Percentiles rank a stretch among this genome's conserved stretches.
These are phyloP conservation scores for Polytrichum commune DNA, from an alignment of 225 moss, liverwort and hornwort species.

Conservation along the genomic window DNA sequence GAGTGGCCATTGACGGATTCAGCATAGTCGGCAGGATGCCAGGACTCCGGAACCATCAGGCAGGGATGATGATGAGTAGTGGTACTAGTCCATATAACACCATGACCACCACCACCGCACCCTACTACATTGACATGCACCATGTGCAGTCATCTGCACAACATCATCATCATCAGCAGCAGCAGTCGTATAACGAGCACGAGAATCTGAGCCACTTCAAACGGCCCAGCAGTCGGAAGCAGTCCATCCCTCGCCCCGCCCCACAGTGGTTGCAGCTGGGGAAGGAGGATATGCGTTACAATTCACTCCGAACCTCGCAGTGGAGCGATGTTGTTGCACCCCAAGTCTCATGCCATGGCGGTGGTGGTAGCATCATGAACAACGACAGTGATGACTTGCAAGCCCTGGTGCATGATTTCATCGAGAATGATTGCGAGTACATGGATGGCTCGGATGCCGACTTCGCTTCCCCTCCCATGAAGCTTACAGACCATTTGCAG, in stretches of 20 bases:
- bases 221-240: slow-evolving; percentile 2
- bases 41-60: slow-evolving; percentile 23
- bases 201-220: background rate
- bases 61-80: too few relatives aligned
- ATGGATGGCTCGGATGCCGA: slow-evolving; percentile 52
- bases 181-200: slow-evolving; percentile 19
- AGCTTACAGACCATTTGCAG: slow-evolving; percentile 64
- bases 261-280: slow-evolving; percentile 25
- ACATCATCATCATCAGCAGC: too few relatives aligned
- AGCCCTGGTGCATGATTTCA: slow-evolving; percentile 83
- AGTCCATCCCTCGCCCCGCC: slow-evolving; percentile 11
- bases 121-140: slow-evolving; percentile 5
- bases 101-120: background rate
- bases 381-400: slow-evolving; percentile 80
- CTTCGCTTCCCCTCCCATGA: slow-evolving; percentile 35
- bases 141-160: too few relatives aligned
- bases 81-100: background rate
- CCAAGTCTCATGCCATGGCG: slow-evolving; percentile 7
- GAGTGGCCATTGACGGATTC: slow-evolving; percentile 37
- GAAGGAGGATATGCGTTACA: slow-evolving; percentile 13
- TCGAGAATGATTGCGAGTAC: slow-evolving; percentile 67
- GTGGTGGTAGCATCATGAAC: slow-evolving; percentile 10
- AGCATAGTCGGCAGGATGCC: slow-evolving; percentile 24
- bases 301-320: slow-evolving; percentile 19
- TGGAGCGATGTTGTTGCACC: slow-evolving; percentile 1